Conservation (phyloP, 73 alveolate species). For the Stentor roeselii region DNA sequence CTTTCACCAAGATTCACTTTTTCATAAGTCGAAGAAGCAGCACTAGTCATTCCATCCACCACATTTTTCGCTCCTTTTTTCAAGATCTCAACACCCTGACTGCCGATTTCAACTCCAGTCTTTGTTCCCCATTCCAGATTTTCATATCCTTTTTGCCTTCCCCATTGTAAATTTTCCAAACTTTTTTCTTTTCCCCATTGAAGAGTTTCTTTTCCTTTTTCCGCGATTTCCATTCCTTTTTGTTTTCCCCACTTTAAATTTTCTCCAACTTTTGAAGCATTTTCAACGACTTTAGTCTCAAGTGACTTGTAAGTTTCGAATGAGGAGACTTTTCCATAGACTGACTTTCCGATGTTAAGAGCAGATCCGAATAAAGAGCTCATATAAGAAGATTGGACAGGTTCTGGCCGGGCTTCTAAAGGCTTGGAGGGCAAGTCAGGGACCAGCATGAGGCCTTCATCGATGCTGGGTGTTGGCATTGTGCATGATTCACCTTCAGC, state of each 20-base stretch:
- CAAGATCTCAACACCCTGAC: background rate
- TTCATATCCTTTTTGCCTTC: background rate
- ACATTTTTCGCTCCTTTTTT: background rate
- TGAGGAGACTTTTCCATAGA: background rate
- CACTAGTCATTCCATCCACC: background rate
- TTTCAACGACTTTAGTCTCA: background rate
- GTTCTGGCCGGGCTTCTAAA: background rate
- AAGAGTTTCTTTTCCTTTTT: background rate
- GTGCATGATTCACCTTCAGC: slow-evolving; percentile 24
- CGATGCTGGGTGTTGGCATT: background rate
- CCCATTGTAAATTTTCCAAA: background rate
- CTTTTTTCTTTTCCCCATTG: background rate
- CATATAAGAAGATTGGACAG: background rate
- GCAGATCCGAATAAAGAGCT: background rate
- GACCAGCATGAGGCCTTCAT: background rate
- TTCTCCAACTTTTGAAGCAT: background rate
- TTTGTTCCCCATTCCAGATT: background rate
- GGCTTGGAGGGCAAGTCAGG: background rate
- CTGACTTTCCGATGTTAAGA: background rate
- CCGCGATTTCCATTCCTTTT: background rate
- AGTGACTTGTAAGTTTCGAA: background rate
- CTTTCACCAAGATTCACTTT: background rate
- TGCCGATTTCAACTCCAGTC: background rate
- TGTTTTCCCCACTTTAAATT: background rate
- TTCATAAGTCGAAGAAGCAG: background rate